A percentile compares a stretch with the other conserved stretches of the same genome.
Evolutionary conservation across 2,329 filamentous ascomycete genomes (phyloP).

Genomic region (Geosmithia morbida): DNA sequence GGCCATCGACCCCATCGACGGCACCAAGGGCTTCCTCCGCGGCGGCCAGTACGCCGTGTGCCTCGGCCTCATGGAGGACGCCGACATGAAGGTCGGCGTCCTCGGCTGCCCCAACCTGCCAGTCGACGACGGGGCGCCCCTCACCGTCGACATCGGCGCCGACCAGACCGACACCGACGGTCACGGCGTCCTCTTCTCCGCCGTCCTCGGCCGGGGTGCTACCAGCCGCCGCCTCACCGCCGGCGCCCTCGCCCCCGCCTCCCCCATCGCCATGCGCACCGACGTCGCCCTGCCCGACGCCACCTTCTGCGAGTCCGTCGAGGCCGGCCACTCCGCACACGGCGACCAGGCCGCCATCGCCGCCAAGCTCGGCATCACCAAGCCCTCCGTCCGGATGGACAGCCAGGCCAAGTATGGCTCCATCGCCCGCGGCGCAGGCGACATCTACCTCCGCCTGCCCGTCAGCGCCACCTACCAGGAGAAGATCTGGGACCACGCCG

Average conservation of each 20-base stretch:
- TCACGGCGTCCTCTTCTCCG: constrained; percentile 79
- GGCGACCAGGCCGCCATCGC: constrained; percentile 73
- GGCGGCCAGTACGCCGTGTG: constrained; percentile 97
- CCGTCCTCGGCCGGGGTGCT: constrained; percentile 65
- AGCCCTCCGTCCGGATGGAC: constrained; percentile 87
- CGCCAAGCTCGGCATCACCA: constrained; percentile 70
- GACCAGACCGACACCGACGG: constrained; percentile 57
- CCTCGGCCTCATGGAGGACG: constrained; percentile 81
- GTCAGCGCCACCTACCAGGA: constrained; percentile 81
- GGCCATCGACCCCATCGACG: constrained; percentile 95
- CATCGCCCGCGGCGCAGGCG: constrained; percentile 84
- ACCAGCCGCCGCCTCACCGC: constrained; percentile 58
- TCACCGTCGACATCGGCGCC: constrained; percentile 53
- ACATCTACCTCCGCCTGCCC: constrained; percentile 85
- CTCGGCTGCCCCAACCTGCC: constrained; percentile 93
- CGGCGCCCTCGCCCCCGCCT: constrained; percentile 31
- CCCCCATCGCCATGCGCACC: constrained; percentile 65
- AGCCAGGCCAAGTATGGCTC: constrained; percentile 96
- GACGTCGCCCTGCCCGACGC: constrained; percentile 62
- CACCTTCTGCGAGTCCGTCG: constrained; percentile 93
- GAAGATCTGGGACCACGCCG: constrained; percentile 99
- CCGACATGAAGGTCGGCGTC: constrained; percentile 85
- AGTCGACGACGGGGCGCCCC: constrained; percentile 52
- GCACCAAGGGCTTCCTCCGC: constrained; percentile 91
- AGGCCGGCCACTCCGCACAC: constrained; percentile 84